Evolutionary conservation across 768 basidiomycete genomes (phyloP).

Genomic region (Infundibulicybe gibba): DNA sequence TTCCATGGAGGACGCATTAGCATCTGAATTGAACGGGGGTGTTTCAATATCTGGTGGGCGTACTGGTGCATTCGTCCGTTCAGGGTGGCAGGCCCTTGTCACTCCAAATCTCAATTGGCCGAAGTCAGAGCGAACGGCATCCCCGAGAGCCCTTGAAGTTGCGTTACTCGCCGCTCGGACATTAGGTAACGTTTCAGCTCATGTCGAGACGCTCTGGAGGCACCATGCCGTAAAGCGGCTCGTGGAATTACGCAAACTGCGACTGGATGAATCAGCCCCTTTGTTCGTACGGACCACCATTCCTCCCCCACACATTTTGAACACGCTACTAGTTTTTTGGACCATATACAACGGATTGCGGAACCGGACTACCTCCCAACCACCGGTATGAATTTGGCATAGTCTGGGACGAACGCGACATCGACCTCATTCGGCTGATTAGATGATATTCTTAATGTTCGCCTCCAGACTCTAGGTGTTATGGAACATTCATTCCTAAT

Average conservation of each 20-base stretch:
- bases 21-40: slow-evolving; percentile 65
- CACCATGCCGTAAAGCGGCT: slow-evolving; percentile 60
- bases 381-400: slow-evolving; percentile 41
- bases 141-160: slow-evolving; percentile 21
- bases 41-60: slow-evolving; percentile 57
- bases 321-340: slow-evolving; percentile 52
- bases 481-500: slow-evolving; percentile 72
- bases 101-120: slow-evolving; percentile 30
- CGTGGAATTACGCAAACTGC: slow-evolving; percentile 51
- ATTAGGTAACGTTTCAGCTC: slow-evolving; percentile 39
- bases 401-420: neutral
- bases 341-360: slow-evolving; percentile 58
- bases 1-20: slow-evolving; percentile 63
- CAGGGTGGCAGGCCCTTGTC: slow-evolving; percentile 68
- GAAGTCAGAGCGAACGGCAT: slow-evolving; percentile 22
- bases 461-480: slow-evolving; percentile 79
- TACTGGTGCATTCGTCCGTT: slow-evolving; percentile 62
- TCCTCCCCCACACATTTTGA: slow-evolving; percentile 5
- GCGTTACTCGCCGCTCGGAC: slow-evolving; percentile 51
- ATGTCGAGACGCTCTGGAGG: slow-evolving; percentile 63
- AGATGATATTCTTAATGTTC: slow-evolving; percentile 78
- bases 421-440: slow-evolving; percentile 1
- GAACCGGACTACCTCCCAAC: slow-evolving; percentile 67
- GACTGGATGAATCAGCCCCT: slow-evolving; percentile 69
- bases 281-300: slow-evolving; percentile 50